Conservation (phyloP, 148 eudicot genomes). For the Rheum nobile region DNA sequence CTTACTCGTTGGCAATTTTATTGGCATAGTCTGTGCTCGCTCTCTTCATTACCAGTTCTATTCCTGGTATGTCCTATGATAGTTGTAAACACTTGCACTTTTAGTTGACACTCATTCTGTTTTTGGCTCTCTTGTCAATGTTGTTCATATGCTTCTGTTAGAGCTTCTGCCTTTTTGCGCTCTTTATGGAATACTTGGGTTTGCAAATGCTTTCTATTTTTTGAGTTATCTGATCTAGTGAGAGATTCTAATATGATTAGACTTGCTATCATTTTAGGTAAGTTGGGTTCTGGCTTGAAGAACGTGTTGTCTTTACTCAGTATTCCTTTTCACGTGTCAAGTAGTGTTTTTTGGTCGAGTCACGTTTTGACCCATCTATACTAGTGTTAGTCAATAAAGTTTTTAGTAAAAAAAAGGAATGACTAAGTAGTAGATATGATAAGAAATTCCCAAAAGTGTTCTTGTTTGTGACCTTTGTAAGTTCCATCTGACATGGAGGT, state of each 20-base stretch:
- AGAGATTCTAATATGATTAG: background rate
- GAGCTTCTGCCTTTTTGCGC: background rate
- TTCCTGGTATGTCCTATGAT: slow-evolving; percentile 56
- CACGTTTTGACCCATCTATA: background rate
- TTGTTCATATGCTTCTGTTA: background rate
- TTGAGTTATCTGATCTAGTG: background rate
- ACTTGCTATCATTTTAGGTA: background rate
- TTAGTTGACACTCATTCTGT: background rate
- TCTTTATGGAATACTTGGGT: background rate
- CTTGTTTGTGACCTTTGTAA: background rate
- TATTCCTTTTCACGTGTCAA: background rate
- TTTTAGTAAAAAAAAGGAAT: background rate
- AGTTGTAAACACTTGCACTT: background rate
- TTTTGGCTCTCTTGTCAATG: background rate
- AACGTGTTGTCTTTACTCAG: background rate
- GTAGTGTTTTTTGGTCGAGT: background rate
- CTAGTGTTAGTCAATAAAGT: background rate
- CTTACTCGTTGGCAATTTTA: slow-evolving; percentile 87
- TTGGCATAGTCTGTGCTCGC: slow-evolving; percentile 84
- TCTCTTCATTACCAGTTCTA: slow-evolving; percentile 95
- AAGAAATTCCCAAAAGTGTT: background rate
- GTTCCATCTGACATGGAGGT: background rate
- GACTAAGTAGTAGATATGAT: background rate
- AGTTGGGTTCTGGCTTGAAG: background rate
- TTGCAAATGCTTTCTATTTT: background rate